A percentile compares a stretch with the other conserved stretches of the same genome.
Evolutionary conservation across 139 green algal species (phyloP).

Genomic region (Closterium sp.): DNA sequence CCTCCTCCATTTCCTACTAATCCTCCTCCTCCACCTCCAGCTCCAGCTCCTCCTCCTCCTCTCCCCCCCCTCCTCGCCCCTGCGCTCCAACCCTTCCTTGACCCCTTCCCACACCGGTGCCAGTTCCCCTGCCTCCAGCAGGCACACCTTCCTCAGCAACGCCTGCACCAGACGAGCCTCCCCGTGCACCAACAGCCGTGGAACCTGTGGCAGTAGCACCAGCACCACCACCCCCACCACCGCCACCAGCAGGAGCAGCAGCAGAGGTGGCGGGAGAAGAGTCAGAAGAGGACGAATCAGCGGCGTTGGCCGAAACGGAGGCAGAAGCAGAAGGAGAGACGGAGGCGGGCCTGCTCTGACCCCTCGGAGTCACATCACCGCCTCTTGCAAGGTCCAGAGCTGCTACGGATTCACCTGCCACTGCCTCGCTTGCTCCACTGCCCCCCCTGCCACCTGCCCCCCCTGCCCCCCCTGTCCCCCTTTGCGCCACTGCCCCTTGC

Average conservation of each 20-base stretch:
- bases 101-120: not conserved
- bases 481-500: not conserved
- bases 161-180: too few species aligned
- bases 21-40: too few species aligned
- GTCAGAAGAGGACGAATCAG: too few species aligned
- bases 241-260: not conserved
- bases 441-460: not conserved
- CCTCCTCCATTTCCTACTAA: too few species aligned
- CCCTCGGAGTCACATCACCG: not conserved
- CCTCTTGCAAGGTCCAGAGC: not conserved
- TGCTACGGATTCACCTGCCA: not conserved
- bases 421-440: not conserved
- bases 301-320: not conserved
- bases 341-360: not conserved
- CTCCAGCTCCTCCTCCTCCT: too few species aligned
- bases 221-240: not conserved
- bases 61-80: not conserved
- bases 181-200: too few species aligned
- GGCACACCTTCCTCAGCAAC: not conserved
- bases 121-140: not conserved
- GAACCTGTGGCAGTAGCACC: not conserved
- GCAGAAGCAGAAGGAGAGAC: not conserved
- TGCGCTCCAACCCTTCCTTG: not conserved
- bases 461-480: not conserved
- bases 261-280: not conserved